Evolutionary conservation across 768 basidiomycete genomes (phyloP).

Genomic region (Collybia sordida): DNA sequence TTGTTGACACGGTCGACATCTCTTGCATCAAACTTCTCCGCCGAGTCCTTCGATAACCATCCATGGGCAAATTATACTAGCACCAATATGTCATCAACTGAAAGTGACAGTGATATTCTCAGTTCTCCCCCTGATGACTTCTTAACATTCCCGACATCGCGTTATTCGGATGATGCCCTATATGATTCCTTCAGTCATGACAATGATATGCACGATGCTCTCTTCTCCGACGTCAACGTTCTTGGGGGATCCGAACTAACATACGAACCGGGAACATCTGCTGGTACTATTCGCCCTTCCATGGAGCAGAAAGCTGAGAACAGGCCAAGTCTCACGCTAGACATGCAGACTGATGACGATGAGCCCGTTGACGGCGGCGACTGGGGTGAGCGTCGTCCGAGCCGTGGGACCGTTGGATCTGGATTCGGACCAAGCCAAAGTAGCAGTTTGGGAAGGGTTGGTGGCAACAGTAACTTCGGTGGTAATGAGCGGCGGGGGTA

Average conservation of each 20-base stretch:
- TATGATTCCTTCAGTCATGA: constrained; percentile 17
- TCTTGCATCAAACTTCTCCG: constrained; percentile 30
- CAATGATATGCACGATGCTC: neutral
- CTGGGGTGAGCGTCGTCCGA: constrained; percentile 15
- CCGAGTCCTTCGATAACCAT: constrained; percentile 23
- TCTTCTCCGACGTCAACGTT: constrained; percentile 12
- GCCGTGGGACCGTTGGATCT: constrained; percentile 7
- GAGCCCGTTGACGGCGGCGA: constrained; percentile 25
- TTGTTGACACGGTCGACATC: constrained; percentile 46
- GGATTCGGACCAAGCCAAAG: constrained; percentile 13
- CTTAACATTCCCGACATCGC: constrained; percentile 17
- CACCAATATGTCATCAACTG: constrained; percentile 19
- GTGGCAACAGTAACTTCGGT: constrained; percentile 18
- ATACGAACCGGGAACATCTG: constrained; percentile 45
- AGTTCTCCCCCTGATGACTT: constrained; percentile 23
- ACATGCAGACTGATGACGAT: constrained; percentile 8
- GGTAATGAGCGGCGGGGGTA: constrained; percentile 29
- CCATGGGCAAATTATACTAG: constrained; percentile 14
- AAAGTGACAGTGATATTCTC: constrained; percentile 25
- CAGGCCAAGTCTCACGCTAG: constrained; percentile 5
- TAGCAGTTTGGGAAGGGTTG: constrained; percentile 12
- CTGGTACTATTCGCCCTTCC: constrained; percentile 39
- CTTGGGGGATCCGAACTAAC: constrained; percentile 19
- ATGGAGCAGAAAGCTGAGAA: constrained; percentile 9
- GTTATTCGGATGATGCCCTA: constrained; percentile 17